Evolutionary conservation across 495 filamentous ascomycete species (phyloP).

Genomic region (Neurospora cerealis): DNA sequence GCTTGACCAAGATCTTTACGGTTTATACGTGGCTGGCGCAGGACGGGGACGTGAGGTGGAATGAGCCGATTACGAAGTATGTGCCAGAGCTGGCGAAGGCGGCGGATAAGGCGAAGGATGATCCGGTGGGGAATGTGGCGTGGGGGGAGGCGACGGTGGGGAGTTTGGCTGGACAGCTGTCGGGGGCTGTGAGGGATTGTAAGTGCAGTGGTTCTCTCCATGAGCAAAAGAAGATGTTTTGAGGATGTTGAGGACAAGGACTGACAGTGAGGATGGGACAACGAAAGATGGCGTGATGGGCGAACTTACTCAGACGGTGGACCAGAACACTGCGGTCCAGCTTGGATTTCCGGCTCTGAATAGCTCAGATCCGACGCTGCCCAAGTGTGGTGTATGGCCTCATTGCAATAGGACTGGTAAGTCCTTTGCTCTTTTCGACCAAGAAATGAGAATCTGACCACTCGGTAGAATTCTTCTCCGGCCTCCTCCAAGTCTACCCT

Average conservation of each 20-base stretch:
- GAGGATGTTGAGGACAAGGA: background rate
- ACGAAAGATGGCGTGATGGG: conserved; percentile 29
- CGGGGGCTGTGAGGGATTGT: conserved; percentile 42
- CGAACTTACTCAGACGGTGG: conserved; percentile 30
- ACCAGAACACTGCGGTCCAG: conserved; percentile 17
- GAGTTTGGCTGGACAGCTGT: conserved; percentile 41
- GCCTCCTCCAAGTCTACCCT: conserved; percentile 36
- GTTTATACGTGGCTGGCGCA: conserved; percentile 36
- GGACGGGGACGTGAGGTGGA: conserved; percentile 33
- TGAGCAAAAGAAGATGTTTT: background rate
- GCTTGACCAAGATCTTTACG: conserved; percentile 40
- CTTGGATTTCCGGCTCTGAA: conserved; percentile 35
- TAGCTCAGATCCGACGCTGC: conserved; percentile 28
- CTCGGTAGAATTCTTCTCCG: conserved; percentile 42
- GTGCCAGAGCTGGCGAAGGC: conserved; percentile 42
- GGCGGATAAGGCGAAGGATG: conserved; percentile 16
- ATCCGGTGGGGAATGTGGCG: conserved; percentile 32
- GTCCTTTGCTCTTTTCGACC: background rate
- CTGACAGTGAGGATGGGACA: background rate
- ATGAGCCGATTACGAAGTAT: conserved; percentile 40
- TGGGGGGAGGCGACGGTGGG: conserved; percentile 49
- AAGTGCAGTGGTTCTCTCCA: conserved; percentile 5
- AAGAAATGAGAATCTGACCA: background rate
- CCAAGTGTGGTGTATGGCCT: conserved; percentile 27
- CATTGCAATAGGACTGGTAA: conserved; percentile 28